Percentiles rank a stretch among this genome's conserved stretches.
phyloP scores from a whole-genome alignment of 2,329 filamentous ascomycete species.

The Epichloe baconii region DNA sequence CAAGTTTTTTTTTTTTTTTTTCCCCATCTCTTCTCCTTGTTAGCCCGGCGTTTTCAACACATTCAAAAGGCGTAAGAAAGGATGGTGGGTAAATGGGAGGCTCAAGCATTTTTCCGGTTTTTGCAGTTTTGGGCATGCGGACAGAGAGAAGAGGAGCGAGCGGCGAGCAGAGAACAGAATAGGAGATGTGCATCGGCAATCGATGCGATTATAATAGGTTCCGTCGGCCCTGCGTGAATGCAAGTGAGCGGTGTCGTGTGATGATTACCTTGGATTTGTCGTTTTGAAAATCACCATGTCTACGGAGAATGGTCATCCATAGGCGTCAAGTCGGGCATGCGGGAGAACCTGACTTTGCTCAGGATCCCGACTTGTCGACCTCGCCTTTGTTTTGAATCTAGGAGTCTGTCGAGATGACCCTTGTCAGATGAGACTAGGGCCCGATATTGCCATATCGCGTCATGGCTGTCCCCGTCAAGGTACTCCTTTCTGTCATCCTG shows the following conservation, averaged over 20 bases:
- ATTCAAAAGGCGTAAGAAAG: conserved; percentile 5
- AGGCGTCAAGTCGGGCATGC: too few species aligned
- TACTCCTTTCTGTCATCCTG: too few species aligned
- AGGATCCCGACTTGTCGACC: too few species aligned
- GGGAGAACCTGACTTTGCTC: too few species aligned
- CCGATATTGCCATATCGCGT: too few species aligned
- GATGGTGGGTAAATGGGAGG: conserved; percentile 1
- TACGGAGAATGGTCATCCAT: too few species aligned
- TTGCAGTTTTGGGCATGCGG: too few species aligned
- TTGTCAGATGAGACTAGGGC: too few species aligned
- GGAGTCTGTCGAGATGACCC: too few species aligned
- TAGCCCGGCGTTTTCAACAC: conserved; percentile 4
- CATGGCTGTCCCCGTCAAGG: too few species aligned
- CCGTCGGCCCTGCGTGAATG: not conserved
- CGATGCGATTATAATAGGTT: not conserved
- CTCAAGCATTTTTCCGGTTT: not conserved
- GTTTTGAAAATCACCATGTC: too few species aligned
- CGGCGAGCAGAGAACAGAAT: not conserved
- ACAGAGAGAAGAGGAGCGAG: not conserved
- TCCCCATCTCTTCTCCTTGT: not conserved
- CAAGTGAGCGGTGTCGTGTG: not conserved
- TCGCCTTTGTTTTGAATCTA: too few species aligned
- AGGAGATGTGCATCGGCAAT: not conserved
- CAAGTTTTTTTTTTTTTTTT: not conserved
- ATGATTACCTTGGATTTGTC: not conserved